phyloP scores from a whole-genome alignment of 2,329 filamentous ascomycete genomes.

The Beauveria australis region DNA sequence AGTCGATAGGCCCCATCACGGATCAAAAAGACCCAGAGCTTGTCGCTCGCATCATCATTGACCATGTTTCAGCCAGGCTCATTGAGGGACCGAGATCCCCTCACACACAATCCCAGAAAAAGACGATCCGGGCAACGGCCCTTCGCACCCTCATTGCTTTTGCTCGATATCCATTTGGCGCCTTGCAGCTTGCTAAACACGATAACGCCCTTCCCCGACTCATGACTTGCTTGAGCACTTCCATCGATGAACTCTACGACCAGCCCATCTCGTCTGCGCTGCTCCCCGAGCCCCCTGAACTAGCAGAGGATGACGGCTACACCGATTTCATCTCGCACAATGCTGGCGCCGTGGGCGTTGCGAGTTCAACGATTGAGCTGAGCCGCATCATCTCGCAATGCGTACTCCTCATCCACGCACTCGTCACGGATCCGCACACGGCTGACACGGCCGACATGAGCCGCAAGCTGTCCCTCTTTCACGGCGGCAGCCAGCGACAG shows the following conservation, averaged over 20 bases:
- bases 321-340: not conserved
- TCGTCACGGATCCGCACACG: conserved; percentile 41
- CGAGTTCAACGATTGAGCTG: conserved; percentile 19
- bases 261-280: conserved; percentile 27
- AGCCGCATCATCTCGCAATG: conserved; percentile 40
- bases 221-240: conserved; percentile 52
- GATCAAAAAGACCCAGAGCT: conserved; percentile 34
- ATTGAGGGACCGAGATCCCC: conserved; percentile 42
- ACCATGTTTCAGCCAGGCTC: conserved; percentile 55
- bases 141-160: conserved; percentile 52
- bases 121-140: conserved; percentile 36
- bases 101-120: conserved; percentile 29
- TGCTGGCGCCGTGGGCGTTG: conserved; percentile 8
- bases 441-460: conserved; percentile 50
- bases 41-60: conserved; percentile 43
- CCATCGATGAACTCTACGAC: conserved; percentile 69
- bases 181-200: conserved; percentile 58
- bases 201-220: conserved; percentile 64
- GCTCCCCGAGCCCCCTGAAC: not conserved
- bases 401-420: conserved; percentile 41
- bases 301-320: not conserved
- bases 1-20: conserved; percentile 59
- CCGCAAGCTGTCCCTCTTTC: conserved; percentile 60
- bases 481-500: conserved; percentile 73
- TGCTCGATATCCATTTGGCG: conserved; percentile 53